Base-by-base conservation (phyloP, 192 early-diverging fungal species). In the Backusella sp. region DNA sequence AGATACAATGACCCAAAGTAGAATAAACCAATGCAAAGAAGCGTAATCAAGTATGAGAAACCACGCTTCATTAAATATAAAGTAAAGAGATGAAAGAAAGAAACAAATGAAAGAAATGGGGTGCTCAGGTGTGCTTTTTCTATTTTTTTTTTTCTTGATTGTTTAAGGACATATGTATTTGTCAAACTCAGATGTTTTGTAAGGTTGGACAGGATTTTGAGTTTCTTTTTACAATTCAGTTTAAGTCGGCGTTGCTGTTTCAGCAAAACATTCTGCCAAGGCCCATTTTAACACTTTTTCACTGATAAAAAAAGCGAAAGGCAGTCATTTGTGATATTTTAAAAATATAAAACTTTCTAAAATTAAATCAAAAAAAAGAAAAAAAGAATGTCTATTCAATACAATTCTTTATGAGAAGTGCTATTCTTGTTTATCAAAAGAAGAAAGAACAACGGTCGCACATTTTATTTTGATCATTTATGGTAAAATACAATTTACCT, bases 1-100 rank as follows among this genome's bases (percentile, higher is more conserved):
- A 73, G 15, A 36, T 73, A 73, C 19, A 73, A 26, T 56, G 72
- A 73, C 19, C 72, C 72, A 37, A 73, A 62, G 28, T 73, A 73
- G 7, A 73, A 53, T 28, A 44, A 19, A 34, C 39, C 21, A 28
- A 71, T 44, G 14, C 26, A 49, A 6, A 46, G 15, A 21, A 71
- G 39, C 9, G 70, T 49, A 26, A 71, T 1, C 34, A 71, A 30
- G 15, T 46, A 71, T 49, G 42, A 46, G 15, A 49, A 15, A 28
- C 70, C 70, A 30, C 70, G 39, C 28, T 71, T 71, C 70, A 71
- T 71, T 49, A 32, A 30, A 46, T 26, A 49, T 28, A 49, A 49
- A 9, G 7, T 23, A 8, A 17, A 19, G 26, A 46, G 30, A 46
- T 1, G 26, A 46, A 14, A 70, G 41, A 46, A 28, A 46, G 41